Conservation (phyloP, 805 yeast species). For the Sungouiozyma intestinalis region DNA sequence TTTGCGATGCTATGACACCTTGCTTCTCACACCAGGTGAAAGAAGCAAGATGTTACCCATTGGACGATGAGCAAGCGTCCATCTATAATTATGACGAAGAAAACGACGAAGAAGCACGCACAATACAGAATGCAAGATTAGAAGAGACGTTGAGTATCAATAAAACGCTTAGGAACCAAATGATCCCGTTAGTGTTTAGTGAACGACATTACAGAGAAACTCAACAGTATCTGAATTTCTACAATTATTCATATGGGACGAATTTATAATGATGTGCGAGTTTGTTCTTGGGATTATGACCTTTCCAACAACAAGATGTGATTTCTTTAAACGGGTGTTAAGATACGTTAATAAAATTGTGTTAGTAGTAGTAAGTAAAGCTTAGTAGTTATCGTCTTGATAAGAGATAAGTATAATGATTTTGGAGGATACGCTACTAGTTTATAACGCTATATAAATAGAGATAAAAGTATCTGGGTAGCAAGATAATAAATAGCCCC, state of each 20-base stretch:
- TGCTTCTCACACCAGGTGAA: too few relatives aligned
- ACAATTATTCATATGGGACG: constrained; percentile 15
- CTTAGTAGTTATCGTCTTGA: not conserved
- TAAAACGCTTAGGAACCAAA: constrained; percentile 2
- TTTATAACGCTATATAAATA: not conserved
- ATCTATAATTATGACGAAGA: not conserved
- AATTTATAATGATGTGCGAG: constrained; percentile 3
- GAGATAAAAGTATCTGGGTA: not conserved
- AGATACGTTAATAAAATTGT: too few relatives aligned
- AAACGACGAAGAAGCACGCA: constrained; percentile 4
- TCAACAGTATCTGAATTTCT: constrained; percentile 24
- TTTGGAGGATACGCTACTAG: not conserved
- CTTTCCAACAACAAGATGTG: not conserved
- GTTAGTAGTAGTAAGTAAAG: too few relatives aligned
- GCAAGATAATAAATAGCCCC: too few relatives aligned
- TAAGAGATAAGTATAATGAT: too few relatives aligned
- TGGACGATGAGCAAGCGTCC: constrained; percentile 1
- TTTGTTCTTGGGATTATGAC: not conserved
- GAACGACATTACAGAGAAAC: constrained; percentile 21
- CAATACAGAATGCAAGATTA: constrained; percentile 3
- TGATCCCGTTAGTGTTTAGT: constrained; percentile 13
- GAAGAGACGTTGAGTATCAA: constrained; percentile 2
- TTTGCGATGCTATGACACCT: too few relatives aligned
- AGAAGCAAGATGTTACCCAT: not conserved
- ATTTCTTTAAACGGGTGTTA: too few relatives aligned